phyloP scores from a whole-genome alignment of 441 rosid genomes.

The Populus tomentosa region DNA sequence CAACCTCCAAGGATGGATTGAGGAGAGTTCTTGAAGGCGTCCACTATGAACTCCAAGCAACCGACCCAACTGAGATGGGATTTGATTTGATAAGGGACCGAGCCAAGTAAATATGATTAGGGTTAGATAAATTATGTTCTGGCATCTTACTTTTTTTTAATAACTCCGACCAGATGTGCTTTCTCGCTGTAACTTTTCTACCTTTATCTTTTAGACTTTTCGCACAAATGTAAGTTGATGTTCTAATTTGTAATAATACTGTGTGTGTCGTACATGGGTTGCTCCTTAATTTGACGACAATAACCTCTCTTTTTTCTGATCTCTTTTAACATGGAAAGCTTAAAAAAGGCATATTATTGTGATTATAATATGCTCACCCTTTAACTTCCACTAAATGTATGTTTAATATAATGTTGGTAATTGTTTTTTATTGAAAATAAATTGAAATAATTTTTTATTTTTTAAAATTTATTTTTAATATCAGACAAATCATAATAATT shows the following conservation, averaged over 20 bases:
- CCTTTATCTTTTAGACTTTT: constrained; percentile 10
- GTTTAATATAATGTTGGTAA: too few species aligned
- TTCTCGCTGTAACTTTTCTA: background rate
- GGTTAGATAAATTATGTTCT: background rate
- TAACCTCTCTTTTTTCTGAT: background rate
- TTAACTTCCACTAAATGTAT: background rate
- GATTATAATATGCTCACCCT: background rate
- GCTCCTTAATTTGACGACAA: constrained; percentile 9
- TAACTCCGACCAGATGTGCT: constrained; percentile 31
- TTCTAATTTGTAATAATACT: constrained; percentile 32
- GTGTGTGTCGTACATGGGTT: constrained; percentile 11
- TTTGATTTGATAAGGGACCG: constrained; percentile 27
- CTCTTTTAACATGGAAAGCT: background rate
- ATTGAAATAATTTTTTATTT: too few species aligned
- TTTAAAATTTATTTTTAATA: too few species aligned
- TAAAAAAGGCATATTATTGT: background rate
- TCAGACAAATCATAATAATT: too few species aligned
- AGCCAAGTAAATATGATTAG: constrained; percentile 36
- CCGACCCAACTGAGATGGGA: constrained; percentile 12
- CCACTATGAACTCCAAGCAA: constrained; percentile 13
- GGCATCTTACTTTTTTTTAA: constrained; percentile 28
- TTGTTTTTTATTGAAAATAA: too few species aligned
- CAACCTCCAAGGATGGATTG: constrained; percentile 80
- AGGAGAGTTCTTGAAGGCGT: constrained; percentile 24
- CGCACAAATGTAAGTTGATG: constrained; percentile 27